A percentile compares a stretch with the other conserved stretches of the same genome.
phyloP scores from a whole-genome alignment of 306 rosid genomes.

The Pterocarpus santalinus region DNA sequence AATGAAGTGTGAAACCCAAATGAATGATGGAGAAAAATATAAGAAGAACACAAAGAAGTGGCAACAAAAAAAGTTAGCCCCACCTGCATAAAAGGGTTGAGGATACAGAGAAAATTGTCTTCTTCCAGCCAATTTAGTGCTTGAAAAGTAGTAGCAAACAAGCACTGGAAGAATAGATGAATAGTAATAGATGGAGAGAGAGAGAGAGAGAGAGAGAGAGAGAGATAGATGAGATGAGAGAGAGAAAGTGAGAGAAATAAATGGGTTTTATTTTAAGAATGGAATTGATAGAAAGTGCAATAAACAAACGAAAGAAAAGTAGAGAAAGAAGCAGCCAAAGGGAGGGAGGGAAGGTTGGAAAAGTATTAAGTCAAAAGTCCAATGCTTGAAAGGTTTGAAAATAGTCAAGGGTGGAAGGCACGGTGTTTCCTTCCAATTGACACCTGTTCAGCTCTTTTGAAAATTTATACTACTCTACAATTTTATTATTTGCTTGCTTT shows the following conservation, averaged over 20 bases:
- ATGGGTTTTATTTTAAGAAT: conserved; percentile 12
- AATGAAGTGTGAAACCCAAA: conserved; percentile 21
- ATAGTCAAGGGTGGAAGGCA: conserved; percentile 74
- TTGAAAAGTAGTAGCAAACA: conserved; percentile 57
- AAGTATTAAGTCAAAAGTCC: conserved; percentile 91
- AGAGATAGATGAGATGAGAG: neutral
- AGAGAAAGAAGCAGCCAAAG: conserved; percentile 45
- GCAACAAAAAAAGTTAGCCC: neutral
- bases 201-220: conserved; percentile 16
- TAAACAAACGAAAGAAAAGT: conserved; percentile 31
- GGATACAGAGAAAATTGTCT: conserved; percentile 33
- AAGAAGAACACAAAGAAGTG: neutral
- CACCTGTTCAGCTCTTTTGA: neutral
- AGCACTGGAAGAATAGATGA: neutral
- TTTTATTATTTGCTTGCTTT: conserved; percentile 2
- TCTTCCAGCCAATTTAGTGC: conserved; percentile 22
- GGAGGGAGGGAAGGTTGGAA: conserved; percentile 53
- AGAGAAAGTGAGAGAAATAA: conserved; percentile 11
- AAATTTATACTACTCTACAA: conserved; percentile 5
- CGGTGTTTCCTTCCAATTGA: conserved; percentile 46
- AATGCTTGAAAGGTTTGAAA: conserved; percentile 56
- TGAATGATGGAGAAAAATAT: neutral
- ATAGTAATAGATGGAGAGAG: neutral
- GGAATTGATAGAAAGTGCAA: conserved; percentile 25
- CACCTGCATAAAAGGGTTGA: conserved; percentile 42